Base-by-base conservation (phyloP, 139 green algal species). In the Volvox reticuliferus region DNA sequence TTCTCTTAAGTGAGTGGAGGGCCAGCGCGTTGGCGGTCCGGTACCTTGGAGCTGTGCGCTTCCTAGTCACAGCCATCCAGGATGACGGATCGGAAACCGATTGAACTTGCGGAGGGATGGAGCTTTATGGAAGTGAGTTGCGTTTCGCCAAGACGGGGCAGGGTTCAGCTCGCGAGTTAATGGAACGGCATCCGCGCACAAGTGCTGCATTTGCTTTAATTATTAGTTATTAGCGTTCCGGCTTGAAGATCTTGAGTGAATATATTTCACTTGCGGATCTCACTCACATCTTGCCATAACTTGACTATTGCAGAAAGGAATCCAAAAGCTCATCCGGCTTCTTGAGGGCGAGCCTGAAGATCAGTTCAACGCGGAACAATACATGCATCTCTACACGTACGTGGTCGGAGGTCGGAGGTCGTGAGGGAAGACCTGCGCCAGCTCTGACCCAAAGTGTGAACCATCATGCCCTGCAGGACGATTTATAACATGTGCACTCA, bases 401-500 rank as follows among this genome's bases (percentile, higher is more conserved):
- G 96, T 69, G 36, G 6, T 22, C 16, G 20, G 33, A 19, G 26
- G 20, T 6, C 50, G 44, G 5, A 55, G 44, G 44, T 55, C 44
- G 44, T 5, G 44, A 55, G 44, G 44, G 44, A 55, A 55, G 5
- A 5, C 44, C 44, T 55, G 44, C 44, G 44, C 44, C 44, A 5
- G 44, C 44, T 55, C 44, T 14, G 44, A 55, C 5, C 44, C 5
- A 55, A 55, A 55, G 44, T 55, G 44, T 55, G 44, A 55, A 55
- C 5, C 44, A 9, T 55, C 44, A 14, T 9, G 44, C 73, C 22
- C 24, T 22, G 84, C 95, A 99, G 97, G 69, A 98, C 96, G 18
- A 99, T 99, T 86, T 99, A 99, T 96, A 99, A 99, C 93, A 99
- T 99, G 98, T 99, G 98, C 96, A 99, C 98, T 0, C 98, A 99